A percentile compares a stretch with the other conserved stretches of the same genome.
Conservation (phyloP, 805 yeast species). For the Saturnispora halmiae region DNA sequence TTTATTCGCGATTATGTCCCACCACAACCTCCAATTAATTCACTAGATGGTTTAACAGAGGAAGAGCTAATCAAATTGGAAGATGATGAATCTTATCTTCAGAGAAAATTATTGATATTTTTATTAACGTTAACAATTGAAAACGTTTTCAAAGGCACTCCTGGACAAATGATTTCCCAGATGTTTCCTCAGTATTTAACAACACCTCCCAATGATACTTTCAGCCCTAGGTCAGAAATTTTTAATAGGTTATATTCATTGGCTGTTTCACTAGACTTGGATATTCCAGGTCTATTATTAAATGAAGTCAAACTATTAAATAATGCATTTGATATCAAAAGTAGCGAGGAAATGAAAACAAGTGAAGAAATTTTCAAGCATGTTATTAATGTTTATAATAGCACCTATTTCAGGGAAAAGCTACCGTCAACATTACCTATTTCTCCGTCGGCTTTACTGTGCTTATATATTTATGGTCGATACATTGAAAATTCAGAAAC, state of each 20-base stretch:
- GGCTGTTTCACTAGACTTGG: conserved; percentile 58
- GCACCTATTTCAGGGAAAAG: conserved; percentile 12
- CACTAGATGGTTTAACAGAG: conserved; percentile 21
- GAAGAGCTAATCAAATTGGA: conserved; percentile 31
- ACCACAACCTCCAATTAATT: conserved; percentile 33
- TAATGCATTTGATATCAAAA: conserved; percentile 30
- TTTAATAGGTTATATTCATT: conserved; percentile 30
- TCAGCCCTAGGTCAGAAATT: not conserved
- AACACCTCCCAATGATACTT: not conserved
- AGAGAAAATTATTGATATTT: conserved; percentile 55
- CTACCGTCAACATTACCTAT: conserved; percentile 14
- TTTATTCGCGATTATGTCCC: conserved; percentile 53
- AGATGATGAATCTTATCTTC: conserved; percentile 54
- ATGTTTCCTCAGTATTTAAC: not conserved
- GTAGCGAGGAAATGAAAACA: conserved; percentile 20
- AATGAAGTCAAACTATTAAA: conserved; percentile 31
- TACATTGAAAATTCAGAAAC: conserved; percentile 12
- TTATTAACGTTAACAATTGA: conserved; percentile 23
- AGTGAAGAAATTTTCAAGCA: conserved; percentile 34
- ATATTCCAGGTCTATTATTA: conserved; percentile 35
- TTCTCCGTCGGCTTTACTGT: conserved; percentile 5
- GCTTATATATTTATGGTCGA: conserved; percentile 21
- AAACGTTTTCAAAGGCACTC: not conserved
- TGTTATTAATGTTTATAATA: conserved; percentile 36
- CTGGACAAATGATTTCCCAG: conserved; percentile 1